Conservation (phyloP, 2,329 filamentous ascomycete genomes). For the Xylariaceae sp. region DNA sequence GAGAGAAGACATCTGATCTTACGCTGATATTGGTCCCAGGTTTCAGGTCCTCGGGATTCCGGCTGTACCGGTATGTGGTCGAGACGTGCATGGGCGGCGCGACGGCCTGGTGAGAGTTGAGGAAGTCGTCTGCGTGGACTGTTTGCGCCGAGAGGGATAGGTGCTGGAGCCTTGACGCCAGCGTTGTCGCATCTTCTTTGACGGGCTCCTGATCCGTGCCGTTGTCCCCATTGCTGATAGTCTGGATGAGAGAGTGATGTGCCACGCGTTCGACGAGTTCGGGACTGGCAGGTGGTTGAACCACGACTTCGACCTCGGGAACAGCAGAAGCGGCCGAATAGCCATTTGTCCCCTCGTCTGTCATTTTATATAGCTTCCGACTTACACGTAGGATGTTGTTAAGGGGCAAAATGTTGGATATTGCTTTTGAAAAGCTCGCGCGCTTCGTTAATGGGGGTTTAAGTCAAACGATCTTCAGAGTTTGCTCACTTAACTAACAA, state of each 20-base stretch:
- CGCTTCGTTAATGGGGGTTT: neutral
- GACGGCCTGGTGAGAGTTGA: slow-evolving; percentile 78
- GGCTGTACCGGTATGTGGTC: slow-evolving; percentile 85
- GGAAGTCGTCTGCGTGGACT: slow-evolving; percentile 82
- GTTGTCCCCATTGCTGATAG: slow-evolving; percentile 1
- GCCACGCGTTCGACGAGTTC: slow-evolving; percentile 33
- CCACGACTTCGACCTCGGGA: slow-evolving; percentile 8
- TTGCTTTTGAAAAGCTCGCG: neutral
- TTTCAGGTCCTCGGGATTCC: slow-evolving; percentile 70
- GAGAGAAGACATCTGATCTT: slow-evolving; percentile 54
- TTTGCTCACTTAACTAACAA: neutral
- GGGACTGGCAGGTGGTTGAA: slow-evolving; percentile 28
- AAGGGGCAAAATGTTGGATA: neutral
- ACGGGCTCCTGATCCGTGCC: slow-evolving; percentile 5
- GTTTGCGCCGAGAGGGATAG: slow-evolving; percentile 71
- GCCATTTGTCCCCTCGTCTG: slow-evolving; percentile 26
- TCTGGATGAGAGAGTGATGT: slow-evolving; percentile 30
- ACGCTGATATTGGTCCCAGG: slow-evolving; percentile 62
- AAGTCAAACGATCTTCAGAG: neutral
- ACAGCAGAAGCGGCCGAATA: neutral
- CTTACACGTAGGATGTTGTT: neutral
- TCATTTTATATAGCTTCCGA: slow-evolving; percentile 27
- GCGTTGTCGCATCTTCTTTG: slow-evolving; percentile 33
- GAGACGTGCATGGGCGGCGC: slow-evolving; percentile 90
- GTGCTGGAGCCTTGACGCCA: slow-evolving; percentile 43